A percentile compares a stretch with the other conserved stretches of the same genome.
Evolutionary conservation across 768 basidiomycete genomes (phyloP).

Genomic region (Panus rudis): DNA sequence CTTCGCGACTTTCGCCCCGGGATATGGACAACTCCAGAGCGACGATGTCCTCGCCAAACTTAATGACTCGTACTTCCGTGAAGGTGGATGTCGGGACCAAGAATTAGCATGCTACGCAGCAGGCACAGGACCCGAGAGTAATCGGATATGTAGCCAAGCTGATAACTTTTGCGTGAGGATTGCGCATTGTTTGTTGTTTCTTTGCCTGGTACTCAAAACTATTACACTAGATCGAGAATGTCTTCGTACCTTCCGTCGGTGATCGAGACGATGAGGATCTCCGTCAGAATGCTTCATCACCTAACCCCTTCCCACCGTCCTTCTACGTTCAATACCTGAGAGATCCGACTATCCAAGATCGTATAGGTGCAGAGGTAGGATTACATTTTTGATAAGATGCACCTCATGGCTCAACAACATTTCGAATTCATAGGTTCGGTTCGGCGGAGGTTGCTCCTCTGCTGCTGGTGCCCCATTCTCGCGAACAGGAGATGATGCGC

Average conservation of each 20-base stretch:
- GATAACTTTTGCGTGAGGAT: slow-evolving; percentile 49
- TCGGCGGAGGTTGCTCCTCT: no score
- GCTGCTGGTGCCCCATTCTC: slow-evolving; percentile 35
- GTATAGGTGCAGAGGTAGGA: slow-evolving; percentile 45
- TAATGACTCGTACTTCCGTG: slow-evolving; percentile 40
- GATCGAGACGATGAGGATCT: slow-evolving; percentile 50
- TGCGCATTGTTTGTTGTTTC: no score
- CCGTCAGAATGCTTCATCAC: slow-evolving; percentile 43
- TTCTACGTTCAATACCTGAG: slow-evolving; percentile 45
- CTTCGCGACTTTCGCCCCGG: slow-evolving; percentile 56
- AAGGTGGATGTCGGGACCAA: slow-evolving; percentile 47
- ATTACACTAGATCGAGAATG: slow-evolving; percentile 35
- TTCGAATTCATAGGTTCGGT: no score
- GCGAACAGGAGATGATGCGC: slow-evolving; percentile 55
- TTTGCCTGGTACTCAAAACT: no score
- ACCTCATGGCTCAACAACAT: no score
- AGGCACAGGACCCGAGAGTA: slow-evolving; percentile 36
- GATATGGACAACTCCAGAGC: slow-evolving; percentile 56
- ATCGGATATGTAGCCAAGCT: slow-evolving; percentile 42
- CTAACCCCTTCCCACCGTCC: slow-evolving; percentile 44
- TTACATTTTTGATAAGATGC: no score
- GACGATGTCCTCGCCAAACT: slow-evolving; percentile 37
- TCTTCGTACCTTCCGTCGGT: slow-evolving; percentile 46
- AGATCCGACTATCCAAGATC: slow-evolving; percentile 27
- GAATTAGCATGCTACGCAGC: slow-evolving; percentile 52